Evolutionary conservation across 169 alveolate species (phyloP), one percentile per base, ranked within the genome.

Genomic region (Plasmodium gallinaceum): DNA sequence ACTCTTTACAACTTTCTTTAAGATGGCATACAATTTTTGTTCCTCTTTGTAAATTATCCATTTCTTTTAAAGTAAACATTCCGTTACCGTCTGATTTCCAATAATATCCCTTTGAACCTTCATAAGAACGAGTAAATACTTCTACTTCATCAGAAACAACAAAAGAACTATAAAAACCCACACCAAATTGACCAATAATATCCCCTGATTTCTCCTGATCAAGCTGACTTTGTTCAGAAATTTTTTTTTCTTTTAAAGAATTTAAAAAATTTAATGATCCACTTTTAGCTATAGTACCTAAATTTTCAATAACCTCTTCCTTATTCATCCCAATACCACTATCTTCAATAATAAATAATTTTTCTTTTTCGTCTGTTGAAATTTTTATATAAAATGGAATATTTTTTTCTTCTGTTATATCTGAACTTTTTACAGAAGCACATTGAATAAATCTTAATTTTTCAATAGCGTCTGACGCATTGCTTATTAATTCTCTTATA

Each of bases 401-500:
- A 22, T 64, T 62, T 0, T 48, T 52, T 26, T 52, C 37, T 32
- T 45, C 61, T 10, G 39, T 26, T n/a, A 9, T 58, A 18, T 43
- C 10, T 16, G 91, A 37, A n/a, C 66, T 26, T 87, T 92, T 74
- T 72, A 91, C 51, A 45, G 64, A n/a, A 75, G 92, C 64, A 91
- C 83, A 60, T 93, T 93, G 76, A 52, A 14, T 9, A 85, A 97
- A 98, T 85, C 99, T 94, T 86, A 97, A 97, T 95, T 98, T 98
- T 93, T 99, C 99, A 73, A 98, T 93, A 2, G 99, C 99, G 92
- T 99, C 99, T 10, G 99, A 98, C 8, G 99, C 99, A 92, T 99
- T 99, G 16, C 99, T 98, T 52, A 99, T 98, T 57, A 99, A 96
- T 85, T 99, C 99, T 78, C 99, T 96, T 54, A 99, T 93, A 70